A percentile compares a stretch with the other conserved stretches of the same genome.
These are phyloP conservation scores for Lepiota subincarnata DNA, from an alignment of 768 basidiomycete species.

Conservation along the genomic window DNA sequence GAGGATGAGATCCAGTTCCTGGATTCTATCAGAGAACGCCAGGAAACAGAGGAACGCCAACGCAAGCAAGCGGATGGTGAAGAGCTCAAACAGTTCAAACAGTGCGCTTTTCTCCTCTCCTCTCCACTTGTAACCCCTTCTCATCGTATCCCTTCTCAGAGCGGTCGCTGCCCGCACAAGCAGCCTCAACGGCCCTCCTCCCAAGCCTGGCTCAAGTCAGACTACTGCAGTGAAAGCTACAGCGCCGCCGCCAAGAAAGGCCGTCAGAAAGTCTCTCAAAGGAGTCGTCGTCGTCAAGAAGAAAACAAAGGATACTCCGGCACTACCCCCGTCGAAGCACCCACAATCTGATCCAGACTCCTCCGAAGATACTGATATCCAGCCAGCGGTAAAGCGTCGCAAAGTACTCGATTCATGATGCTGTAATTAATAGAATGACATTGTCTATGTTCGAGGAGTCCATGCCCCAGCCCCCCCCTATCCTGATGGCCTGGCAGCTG, in stretches of 20 bases:
- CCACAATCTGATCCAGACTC: not conserved
- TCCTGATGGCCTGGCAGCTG: constrained; percentile 25
- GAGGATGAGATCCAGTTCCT: constrained; percentile 90
- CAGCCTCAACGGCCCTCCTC: constrained; percentile 42
- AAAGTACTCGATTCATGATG: constrained; percentile 34
- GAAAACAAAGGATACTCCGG: constrained; percentile 42
- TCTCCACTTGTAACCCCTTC: not conserved
- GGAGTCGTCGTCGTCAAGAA: constrained; percentile 80
- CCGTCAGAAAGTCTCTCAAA: constrained; percentile 63
- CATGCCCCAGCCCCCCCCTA: constrained; percentile 4
- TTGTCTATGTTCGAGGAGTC: not conserved
- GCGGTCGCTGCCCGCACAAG: constrained; percentile 67
- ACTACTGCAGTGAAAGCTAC: constrained; percentile 29
- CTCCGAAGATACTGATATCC: constrained; percentile 15
- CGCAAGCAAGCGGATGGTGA: constrained; percentile 74
- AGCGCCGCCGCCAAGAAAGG: constrained; percentile 47
- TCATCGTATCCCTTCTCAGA: constrained; percentile 23
- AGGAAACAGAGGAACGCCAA: constrained; percentile 71
- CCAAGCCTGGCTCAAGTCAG: constrained; percentile 27
- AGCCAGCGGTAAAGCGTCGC: constrained; percentile 54
- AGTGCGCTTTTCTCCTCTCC: constrained; percentile 40
- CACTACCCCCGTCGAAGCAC: constrained; percentile 14
- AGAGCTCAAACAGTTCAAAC: constrained; percentile 73
- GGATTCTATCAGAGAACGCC: constrained; percentile 73
- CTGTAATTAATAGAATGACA: constrained; percentile 1